phyloP scores from a whole-genome alignment of 2,329 filamentous ascomycete genomes.

The Colletotrichum simmondsii region DNA sequence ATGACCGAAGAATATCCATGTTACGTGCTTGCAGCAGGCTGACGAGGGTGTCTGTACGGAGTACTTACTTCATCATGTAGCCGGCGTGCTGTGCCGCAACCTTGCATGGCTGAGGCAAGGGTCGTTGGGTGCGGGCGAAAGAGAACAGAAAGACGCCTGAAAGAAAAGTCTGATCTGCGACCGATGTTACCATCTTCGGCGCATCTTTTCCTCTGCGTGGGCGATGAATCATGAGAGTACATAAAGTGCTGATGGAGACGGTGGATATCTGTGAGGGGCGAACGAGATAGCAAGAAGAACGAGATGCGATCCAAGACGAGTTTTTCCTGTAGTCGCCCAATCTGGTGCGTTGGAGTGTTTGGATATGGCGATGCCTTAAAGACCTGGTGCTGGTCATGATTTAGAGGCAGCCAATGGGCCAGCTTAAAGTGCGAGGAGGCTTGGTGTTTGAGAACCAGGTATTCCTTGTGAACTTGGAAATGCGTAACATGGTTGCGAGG shows the following conservation, averaged over 20 bases:
- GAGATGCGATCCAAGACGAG: not conserved
- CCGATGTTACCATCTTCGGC: not conserved
- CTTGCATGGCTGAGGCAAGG: not conserved
- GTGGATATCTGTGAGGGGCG: not conserved
- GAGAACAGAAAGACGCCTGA: too few relatives aligned
- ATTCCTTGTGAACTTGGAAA: not conserved
- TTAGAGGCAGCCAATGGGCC: not conserved
- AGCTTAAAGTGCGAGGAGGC: not conserved
- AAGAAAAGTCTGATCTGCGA: constrained; percentile 1
- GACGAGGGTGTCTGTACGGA: not conserved
- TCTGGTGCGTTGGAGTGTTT: not conserved
- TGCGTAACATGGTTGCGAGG: not conserved
- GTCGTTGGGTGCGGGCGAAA: not conserved
- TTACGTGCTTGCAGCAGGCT: not conserved
- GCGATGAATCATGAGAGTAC: not conserved
- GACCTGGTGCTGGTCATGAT: not conserved
- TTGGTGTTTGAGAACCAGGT: not conserved
- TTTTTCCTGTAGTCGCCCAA: not conserved
- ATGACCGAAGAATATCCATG: not conserved
- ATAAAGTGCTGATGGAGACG: not conserved
- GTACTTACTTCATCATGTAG: not conserved
- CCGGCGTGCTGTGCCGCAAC: not conserved
- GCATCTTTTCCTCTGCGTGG: not conserved
- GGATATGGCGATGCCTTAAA: not conserved
- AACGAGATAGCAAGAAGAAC: not conserved